phyloP scores from a whole-genome alignment of 1,284 basidiomycete genomes.

The Trametes pubescens region DNA sequence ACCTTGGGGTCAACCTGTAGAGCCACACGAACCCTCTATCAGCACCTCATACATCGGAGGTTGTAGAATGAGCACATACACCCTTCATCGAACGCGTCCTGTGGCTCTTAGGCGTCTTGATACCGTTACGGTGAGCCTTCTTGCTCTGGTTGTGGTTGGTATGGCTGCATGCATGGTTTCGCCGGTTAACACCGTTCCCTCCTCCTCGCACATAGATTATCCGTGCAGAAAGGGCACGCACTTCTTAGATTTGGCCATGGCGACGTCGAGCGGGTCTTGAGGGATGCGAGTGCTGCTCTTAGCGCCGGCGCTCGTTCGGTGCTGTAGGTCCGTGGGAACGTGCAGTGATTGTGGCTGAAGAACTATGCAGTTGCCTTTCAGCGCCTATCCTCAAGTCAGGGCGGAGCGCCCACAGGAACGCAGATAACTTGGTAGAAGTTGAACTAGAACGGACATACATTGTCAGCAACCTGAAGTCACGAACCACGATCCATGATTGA shows the following conservation, averaged over 20 bases:
- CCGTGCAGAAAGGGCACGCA: slow-evolving; percentile 43
- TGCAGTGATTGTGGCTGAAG: slow-evolving; percentile 47
- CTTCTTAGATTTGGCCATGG: slow-evolving; percentile 89
- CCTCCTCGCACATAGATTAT: background rate
- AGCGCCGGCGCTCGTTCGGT: slow-evolving; percentile 25
- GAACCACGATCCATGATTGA: no score
- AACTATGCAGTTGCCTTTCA: slow-evolving; percentile 48
- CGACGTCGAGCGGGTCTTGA: slow-evolving; percentile 49
- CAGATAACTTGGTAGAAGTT: background rate
- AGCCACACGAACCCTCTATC: slow-evolving; percentile 14
- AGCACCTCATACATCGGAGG: slow-evolving; percentile 10
- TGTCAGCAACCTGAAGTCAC: no score
- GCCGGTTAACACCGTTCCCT: slow-evolving; percentile 13
- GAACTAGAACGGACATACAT: no score
- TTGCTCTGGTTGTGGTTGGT: slow-evolving; percentile 94
- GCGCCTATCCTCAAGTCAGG: background rate
- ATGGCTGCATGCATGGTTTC: slow-evolving; percentile 57
- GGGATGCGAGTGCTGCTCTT: slow-evolving; percentile 31
- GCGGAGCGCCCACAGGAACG: no score
- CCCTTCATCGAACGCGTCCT: slow-evolving; percentile 90
- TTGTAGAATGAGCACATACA: slow-evolving; percentile 61
- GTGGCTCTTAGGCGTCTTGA: slow-evolving; percentile 82
- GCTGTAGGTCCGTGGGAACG: slow-evolving; percentile 28
- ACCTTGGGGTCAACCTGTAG: slow-evolving; percentile 87
- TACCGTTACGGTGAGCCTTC: slow-evolving; percentile 98